Evolutionary conservation across 225 moss, liverwort and hornwort species (phyloP), one percentile per base, ranked within the genome.

Genomic region (Lunularia cruciata): DNA sequence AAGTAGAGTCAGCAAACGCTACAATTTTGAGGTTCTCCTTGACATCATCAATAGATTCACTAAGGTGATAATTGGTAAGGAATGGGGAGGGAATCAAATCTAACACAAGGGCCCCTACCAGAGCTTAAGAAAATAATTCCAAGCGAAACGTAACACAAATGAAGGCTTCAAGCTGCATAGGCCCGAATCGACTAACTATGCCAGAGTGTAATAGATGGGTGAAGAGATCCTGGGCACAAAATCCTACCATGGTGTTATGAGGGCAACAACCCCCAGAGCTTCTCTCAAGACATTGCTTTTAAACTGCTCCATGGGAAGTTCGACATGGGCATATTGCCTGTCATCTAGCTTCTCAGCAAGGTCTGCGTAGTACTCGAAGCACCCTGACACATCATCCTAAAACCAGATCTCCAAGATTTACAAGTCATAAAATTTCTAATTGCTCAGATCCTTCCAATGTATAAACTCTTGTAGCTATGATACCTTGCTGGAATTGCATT

Each of bases 351-450:
- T 88, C 84, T 98, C 98, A 14, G 93, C 98, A 72, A 93, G 75
- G 79, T 86, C 98, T 4, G 93, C 98, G 75, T 91, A 93, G 64
- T 98, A 98, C 67, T 98, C 93, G 67, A 98, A 98, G 78, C 98
- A 98, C 43, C 89, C 93, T 65, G 98, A 83, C 38, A 98, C 98
- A 84, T 98, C 93, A 82, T 98, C 98, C 95, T 95, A 51, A 67
- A 26, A 27, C 45, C 28, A 64, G 11, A 38, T 26, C 22, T 19
- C 19, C 58, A 53, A 5, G 33, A 23, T 25, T 67, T 54, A 51
- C 39, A 20, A 13, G 31, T 47, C 5, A 53, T 7, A 47, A 19
- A 47, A 20, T 2, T 19, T 11, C 12, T 53, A 49, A 51, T 35
- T 25, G 32, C 37, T 60, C 59, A 58, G 49, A 18, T 3, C 57